Evolutionary conservation across 495 filamentous ascomycete species (phyloP), one percentile per base, ranked within the genome.

Genomic region (Tuber calosporum): DNA sequence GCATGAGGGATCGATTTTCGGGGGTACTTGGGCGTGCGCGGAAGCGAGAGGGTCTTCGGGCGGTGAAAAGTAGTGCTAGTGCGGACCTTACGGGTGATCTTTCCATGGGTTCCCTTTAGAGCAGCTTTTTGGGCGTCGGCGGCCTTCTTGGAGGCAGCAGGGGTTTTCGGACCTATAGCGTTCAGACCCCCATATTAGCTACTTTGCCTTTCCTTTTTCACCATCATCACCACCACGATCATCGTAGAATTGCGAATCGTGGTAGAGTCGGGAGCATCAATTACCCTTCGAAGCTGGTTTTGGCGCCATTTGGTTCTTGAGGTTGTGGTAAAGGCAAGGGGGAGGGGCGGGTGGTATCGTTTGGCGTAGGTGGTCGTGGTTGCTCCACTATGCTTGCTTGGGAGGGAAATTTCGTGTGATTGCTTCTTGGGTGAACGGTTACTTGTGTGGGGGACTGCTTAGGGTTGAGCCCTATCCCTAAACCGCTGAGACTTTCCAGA

Each of bases 1-100:
- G 88, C 89, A 82, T 95, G 92, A 72, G 92, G 90, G 83, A 99
- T 88, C 79, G 92, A 93, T 88, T 93, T 94, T 87, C 94, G 92
- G 77, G 92, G 95, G 89, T 97, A 99, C 87, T 96, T 97, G 83
- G 94, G 94, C 42, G 89, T 85, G 82, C 95, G 93, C 80, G 92
- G 90, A 78, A 97, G 90, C 84, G 90, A 86, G 76, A 97, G 93
- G 81, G 93, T 97, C 88, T 96, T 96, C 78, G 92, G 93, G 76
- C 90, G 92, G 90, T 97, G 96, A 90, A 99, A 99, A 84, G 93
- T 96, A 72, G 95, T 97, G 82, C 89, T 93, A 77, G 88, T 88
- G 82, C 95, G 90, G 84, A 96, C 89, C 88, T 98, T 98, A 86
- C 90, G 90, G 83, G 89, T 86, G 88, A 97, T 97, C 87, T 94